Percentiles rank a stretch among this genome's conserved stretches.
Conservation (phyloP, 495 filamentous ascomycete species). For the Hyaloscypha hepaticicola region DNA sequence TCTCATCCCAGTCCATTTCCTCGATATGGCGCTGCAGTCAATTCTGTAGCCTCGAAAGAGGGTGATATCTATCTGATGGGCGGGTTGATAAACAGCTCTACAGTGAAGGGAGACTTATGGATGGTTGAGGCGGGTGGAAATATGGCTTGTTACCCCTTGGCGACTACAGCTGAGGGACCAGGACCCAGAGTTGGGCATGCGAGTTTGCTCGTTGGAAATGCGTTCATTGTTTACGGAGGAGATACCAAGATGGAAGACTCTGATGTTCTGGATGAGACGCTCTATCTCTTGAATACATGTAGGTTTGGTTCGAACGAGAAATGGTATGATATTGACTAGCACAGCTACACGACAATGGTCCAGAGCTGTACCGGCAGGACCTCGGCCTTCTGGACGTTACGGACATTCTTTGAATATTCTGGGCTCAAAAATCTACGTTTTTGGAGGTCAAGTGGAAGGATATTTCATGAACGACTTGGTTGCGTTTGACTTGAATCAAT, state of each 20-base stretch:
- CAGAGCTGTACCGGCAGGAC: constrained; percentile 77
- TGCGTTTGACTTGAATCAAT: constrained; percentile 91
- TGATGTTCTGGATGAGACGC: constrained; percentile 88
- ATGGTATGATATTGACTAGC: constrained; percentile 17
- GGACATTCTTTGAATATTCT: constrained; percentile 96
- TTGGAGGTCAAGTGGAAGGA: constrained; percentile 96
- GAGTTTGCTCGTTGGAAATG: constrained; percentile 93
- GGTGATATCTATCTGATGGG: constrained; percentile 98
- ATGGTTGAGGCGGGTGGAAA: constrained; percentile 90
- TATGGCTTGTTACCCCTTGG: constrained; percentile 86
- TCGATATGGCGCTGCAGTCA: constrained; percentile 95
- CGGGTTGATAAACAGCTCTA: constrained; percentile 88
- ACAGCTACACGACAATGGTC: constrained; percentile 98
- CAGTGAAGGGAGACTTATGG: constrained; percentile 96
- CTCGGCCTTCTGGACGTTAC: constrained; percentile 85
- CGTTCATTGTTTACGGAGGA: constrained; percentile 98
- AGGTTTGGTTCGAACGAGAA: constrained; percentile 37
- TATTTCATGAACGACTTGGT: constrained; percentile 98
- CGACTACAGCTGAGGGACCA: constrained; percentile 89
- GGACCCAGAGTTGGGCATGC: constrained; percentile 95
- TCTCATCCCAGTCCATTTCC: constrained; percentile 88
- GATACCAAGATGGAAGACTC: constrained; percentile 95
- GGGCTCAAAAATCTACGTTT: constrained; percentile 94
- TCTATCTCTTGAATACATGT: constrained; percentile 99
- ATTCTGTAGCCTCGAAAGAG: constrained; percentile 88